These are phyloP conservation scores for Alternaria conjuncta DNA, from an alignment of 2,329 filamentous ascomycete species.

Conservation along the genomic window DNA sequence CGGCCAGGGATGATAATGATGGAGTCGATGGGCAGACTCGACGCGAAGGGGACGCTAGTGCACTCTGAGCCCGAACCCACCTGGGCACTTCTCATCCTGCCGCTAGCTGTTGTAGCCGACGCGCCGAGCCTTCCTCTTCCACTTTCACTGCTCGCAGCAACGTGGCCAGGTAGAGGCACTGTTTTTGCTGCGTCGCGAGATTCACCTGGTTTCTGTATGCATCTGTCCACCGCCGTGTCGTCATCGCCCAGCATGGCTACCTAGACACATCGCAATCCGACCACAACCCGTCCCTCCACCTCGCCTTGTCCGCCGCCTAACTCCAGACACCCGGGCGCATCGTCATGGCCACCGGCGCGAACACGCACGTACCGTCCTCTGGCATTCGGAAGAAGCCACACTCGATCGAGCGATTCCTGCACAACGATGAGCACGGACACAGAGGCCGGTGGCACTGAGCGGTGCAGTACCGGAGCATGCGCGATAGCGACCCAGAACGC, in stretches of 20 bases:
- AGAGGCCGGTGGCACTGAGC: neutral
- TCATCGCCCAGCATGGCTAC: neutral
- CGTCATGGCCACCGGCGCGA: neutral
- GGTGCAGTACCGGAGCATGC: neutral
- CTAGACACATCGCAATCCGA: neutral
- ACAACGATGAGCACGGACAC: neutral
- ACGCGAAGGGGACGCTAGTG: neutral
- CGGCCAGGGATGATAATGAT: neutral
- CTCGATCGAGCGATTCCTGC: neutral
- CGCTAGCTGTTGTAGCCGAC: neutral
- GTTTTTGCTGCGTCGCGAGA: neutral
- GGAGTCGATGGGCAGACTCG: neutral
- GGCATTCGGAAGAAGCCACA: neutral
- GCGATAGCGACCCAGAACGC: neutral
- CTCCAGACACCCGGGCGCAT: neutral
- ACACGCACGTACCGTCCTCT: neutral
- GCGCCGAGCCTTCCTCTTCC: neutral
- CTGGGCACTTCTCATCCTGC: neutral
- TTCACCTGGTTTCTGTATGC: neutral
- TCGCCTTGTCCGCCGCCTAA: neutral
- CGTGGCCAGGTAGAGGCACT: neutral
- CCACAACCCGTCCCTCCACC: neutral
- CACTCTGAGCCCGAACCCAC: neutral
- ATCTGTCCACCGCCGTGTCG: neutral
- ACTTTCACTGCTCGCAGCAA: neutral